Base-by-base conservation (phyloP, 2,329 filamentous ascomycete species). In the Chaetomiaceae sp. region DNA sequence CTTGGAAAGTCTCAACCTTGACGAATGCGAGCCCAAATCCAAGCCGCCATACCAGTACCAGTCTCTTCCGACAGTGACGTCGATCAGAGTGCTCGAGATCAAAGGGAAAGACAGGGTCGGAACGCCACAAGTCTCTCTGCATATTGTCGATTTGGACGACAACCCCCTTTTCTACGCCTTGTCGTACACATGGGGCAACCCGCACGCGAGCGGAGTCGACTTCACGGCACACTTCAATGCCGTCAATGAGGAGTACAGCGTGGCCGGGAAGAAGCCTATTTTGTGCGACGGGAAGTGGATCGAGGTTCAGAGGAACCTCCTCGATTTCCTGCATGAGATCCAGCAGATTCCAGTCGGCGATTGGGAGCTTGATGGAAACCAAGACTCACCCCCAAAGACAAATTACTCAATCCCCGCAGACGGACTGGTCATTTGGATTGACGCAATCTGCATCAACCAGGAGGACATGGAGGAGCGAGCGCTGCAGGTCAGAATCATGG, bases 171-270 rank as follows among this genome's bases (percentile, higher is more conserved):
- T 44, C 15, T 49, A 46, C 15, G 53, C 53, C 14, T 17, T 55
- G n/a, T 52, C 48, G 1, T 55, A 55, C 19, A 55, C 53, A 5
- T 55, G 53, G 53, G 49, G 53, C 19, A 55, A 55, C 20, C 53
- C 53, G 4, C 48, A 55, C 19, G 53, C 25, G 46, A 56, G 47
- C 25, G 55, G 55, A 3, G 52, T 57, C n/a, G 55, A 55, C 34
- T 57, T 57, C 23, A 52, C 51, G 6, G 44, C 31, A 7, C 31
- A 55, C 29, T 57, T 52, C 36, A 46, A 52, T 34, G 40, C 48
- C 7, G 52, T 55, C 8, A 45, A 33, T 20, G 29, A n/a, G 4
- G 34, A 48, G 19, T 57, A 54, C 39, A 43, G 33, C 33, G 22
- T n/a, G 29, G 22, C 22, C 2, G 17, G 29, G 12, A 55, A 40